Percentiles rank a stretch among this genome's conserved stretches.
Conservation (phyloP, 345 rosid genomes). For the Fremontodendron californicum region DNA sequence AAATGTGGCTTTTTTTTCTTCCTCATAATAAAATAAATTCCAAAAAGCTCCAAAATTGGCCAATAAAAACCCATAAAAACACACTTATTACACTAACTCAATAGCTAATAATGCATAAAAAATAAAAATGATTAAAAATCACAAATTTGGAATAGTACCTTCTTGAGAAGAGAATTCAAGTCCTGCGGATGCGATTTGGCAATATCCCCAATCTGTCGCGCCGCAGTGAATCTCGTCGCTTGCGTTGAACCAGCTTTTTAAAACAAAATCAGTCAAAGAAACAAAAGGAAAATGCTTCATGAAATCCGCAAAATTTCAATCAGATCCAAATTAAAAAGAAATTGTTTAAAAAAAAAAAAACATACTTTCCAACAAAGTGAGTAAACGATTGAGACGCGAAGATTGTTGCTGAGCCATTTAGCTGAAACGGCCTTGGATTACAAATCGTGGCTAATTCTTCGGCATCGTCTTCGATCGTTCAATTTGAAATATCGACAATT, state of each 20-base stretch:
- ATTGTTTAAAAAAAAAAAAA: background rate
- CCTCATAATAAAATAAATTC: background rate
- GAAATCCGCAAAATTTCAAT: background rate
- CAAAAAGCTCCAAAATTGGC: background rate
- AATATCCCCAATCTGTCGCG: constrained; percentile 96
- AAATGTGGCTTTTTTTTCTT: background rate
- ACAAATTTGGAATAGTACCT: constrained; percentile 46
- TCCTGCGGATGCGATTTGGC: constrained; percentile 95
- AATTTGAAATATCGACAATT: constrained; percentile 4
- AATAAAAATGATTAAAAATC: no score
- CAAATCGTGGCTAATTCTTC: constrained; percentile 29
- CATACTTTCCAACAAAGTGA: constrained; percentile 97
- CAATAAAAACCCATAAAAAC: background rate
- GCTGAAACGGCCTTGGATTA: constrained; percentile 19
- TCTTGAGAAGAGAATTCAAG: constrained; percentile 77
- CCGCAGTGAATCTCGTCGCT: constrained; percentile 91
- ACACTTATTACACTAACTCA: background rate
- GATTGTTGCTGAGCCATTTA: constrained; percentile 98
- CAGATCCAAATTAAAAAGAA: constrained; percentile 25
- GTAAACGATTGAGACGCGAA: constrained; percentile 90
- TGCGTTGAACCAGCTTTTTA: constrained; percentile 96
- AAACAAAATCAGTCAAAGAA: constrained; percentile 28
- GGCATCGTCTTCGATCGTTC: constrained; percentile 43
- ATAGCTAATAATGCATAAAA: background rate
- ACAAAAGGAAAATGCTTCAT: constrained; percentile 6